Base-by-base conservation (phyloP, 75 land plant species). In the Picea glauca region DNA sequence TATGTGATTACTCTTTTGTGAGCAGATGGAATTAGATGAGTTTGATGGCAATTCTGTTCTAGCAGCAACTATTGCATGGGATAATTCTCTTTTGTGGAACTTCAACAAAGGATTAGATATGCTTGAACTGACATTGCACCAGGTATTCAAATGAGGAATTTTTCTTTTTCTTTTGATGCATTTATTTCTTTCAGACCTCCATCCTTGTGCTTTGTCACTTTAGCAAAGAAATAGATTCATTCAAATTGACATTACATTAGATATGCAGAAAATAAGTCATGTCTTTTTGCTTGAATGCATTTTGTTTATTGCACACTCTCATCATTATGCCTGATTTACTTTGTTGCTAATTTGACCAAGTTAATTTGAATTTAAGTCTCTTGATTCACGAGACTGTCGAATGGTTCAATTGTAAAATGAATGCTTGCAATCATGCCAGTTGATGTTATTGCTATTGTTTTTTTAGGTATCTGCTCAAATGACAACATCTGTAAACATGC, bases 1-100 rank as follows among this genome's bases (percentile, higher is more conserved):
- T 13, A 12, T 56, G 14, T n/a, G 31, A 20, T 62, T 62, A 20
- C 20, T 46, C 76, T 54, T 21, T 18, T 56, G 58, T 50, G 43
- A 75, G 65, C 87, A 98, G 99, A 88, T 98, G 77, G 99, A 98
- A 87, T 83, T 98, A 59, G 77, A 91, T 86, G 98, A 98, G 84
- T 70, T 87, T 76, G 88, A 93, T 76, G 86, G 83, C 68, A 90
- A 84, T 76, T 91, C 98, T 58, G 60, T 93, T 61, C 81, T 98
- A 60, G 96, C 96, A 70, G 81, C 82, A 56, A 91, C 85, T n/a
- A 58, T 98, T 78, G 94, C 98, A 18, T 98, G 99, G 98, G 98
- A 94, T 70, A 76, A 86, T 43, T 70, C 83, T 35, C 81, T 95
- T 72, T 78, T 77, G 18, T 83, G 93, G 89, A 65, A 90, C 50